Evolutionary conservation across 176 grass and related monocot species (phyloP), one percentile per base, ranked within the genome.

Genomic region (Neostapfia colusana): DNA sequence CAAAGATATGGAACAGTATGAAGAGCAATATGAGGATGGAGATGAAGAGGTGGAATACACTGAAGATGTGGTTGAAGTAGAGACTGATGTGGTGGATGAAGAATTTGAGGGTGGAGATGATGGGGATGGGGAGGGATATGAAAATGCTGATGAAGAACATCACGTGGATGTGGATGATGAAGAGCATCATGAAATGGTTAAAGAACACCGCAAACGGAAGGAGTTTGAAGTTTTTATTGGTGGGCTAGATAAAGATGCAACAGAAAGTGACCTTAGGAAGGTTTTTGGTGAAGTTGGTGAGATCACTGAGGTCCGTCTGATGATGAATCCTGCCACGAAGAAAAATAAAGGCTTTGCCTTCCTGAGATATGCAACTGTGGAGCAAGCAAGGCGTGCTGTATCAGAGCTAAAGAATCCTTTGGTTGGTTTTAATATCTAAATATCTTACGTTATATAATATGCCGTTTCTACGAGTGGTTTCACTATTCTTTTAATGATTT

Each of bases 331-430:
- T 73, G 42, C 78, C 26, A 94, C 91, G 13, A 94, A 95, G 85
- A 92, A 94, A 76, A 98, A 98, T 41, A 98, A 93, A 95, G 95
- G 95, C 16, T 98, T 92, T 86, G 95, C 95, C 35, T 98, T 98
- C 76, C 78, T 98, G 84, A 87, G 70, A 64, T 98, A 82, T 88
- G 86, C 89, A 15, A 98, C 91, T 65, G 88, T 92, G 74, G 95
- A 98, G 36, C 89, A 98, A 79, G 91, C 95, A 69, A 90, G 79
- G 83, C 80, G 79, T 73, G 91, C 91, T 70, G 80, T 95, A 41
- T 81, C 86, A 72, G 91, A 88, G 28, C 67, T 98, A 23, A 94
- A 90, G 72, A 84, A 82, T 82, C 89, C 91, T 1, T 41, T 74
- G 95, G 95, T 98, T 93, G 45, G 89, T 89, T 3, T 53, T 69